Percentiles rank a stretch among this genome's conserved stretches.
These are phyloP conservation scores for Xylaria cubensis DNA, from an alignment of 495 filamentous ascomycete genomes.

Conservation along the genomic window DNA sequence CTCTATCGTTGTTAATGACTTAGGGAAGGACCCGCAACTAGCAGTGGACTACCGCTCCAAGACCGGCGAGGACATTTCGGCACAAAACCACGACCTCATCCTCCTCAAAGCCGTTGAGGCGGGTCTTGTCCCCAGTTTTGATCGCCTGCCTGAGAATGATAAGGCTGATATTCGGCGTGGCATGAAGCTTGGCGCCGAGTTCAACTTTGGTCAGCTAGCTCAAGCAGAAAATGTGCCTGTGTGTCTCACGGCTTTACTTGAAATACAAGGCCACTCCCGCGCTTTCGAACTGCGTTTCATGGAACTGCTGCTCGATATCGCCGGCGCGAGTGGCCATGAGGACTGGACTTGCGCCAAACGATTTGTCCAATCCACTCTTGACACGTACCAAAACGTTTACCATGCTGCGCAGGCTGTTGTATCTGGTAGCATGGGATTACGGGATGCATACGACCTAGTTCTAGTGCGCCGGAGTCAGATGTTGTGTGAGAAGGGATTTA, in stretches of 20 bases:
- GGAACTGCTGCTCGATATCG: conserved; percentile 48
- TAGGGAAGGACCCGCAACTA: conserved; percentile 46
- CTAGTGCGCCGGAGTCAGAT: conserved; percentile 38
- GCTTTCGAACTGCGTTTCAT: conserved; percentile 47
- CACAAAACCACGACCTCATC: conserved; percentile 46
- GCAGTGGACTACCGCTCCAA: conserved; percentile 37
- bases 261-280: conserved; percentile 35
- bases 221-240: conserved; percentile 49
- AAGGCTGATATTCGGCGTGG: conserved; percentile 46
- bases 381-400: conserved; percentile 42
- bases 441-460: conserved; percentile 45
- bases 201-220: conserved; percentile 52
- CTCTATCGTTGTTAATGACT: conserved; percentile 48
- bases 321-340: conserved; percentile 48
- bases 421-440: conserved; percentile 28
- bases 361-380: conserved; percentile 44
- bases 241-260: conserved; percentile 35
- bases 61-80: conserved; percentile 37
- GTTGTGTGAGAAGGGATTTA: conserved; percentile 36
- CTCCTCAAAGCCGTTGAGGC: conserved; percentile 42
- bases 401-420: conserved; percentile 42
- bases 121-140: conserved; percentile 39
- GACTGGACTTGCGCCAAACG: conserved; percentile 46
- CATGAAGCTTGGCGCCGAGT: conserved; percentile 52
- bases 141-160: conserved; percentile 33